These are phyloP conservation scores for Ophiostoma australiae DNA, from an alignment of 2,329 filamentous ascomycete species.

Conservation along the genomic window DNA sequence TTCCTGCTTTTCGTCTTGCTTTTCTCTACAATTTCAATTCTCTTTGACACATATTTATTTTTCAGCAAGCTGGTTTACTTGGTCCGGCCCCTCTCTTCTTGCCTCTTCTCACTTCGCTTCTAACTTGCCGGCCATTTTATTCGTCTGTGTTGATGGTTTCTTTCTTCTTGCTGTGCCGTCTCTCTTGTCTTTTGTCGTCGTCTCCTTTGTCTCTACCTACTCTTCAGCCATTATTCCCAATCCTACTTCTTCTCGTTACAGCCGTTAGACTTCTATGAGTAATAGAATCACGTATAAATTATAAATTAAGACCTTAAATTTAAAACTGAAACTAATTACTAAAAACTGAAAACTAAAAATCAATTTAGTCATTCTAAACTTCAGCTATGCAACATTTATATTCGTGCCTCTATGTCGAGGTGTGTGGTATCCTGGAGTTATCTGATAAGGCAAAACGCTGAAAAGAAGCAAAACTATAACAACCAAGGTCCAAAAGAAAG, in stretches of 20 bases:
- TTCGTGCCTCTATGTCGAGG: conserved; percentile 17
- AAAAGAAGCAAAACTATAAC: not conserved
- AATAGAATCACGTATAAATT: not conserved
- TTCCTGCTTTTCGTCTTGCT: not conserved
- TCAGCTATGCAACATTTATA: conserved; percentile 6
- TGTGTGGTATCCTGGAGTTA: conserved; percentile 17
- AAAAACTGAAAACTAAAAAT: not conserved
- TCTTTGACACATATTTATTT: conserved; percentile 13
- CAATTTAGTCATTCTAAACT: not conserved
- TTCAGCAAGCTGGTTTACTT: conserved; percentile 20
- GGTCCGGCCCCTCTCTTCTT: not conserved
- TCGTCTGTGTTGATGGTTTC: conserved; percentile 14
- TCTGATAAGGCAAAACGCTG: conserved; percentile 16
- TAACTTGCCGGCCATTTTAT: not conserved
- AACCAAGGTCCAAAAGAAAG: no score
- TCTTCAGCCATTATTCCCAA: not conserved
- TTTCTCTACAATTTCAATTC: conserved; percentile 4
- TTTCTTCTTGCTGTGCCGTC: not conserved
- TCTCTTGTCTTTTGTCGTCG: conserved; percentile 10
- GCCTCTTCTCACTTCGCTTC: not conserved
- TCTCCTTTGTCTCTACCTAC: not conserved
- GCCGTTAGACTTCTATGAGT: not conserved
- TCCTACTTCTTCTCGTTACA: not conserved
- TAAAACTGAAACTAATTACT: not conserved
- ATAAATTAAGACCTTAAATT: not conserved